phyloP scores from a whole-genome alignment of 768 basidiomycete genomes.

The Tephrocybe sp. region DNA sequence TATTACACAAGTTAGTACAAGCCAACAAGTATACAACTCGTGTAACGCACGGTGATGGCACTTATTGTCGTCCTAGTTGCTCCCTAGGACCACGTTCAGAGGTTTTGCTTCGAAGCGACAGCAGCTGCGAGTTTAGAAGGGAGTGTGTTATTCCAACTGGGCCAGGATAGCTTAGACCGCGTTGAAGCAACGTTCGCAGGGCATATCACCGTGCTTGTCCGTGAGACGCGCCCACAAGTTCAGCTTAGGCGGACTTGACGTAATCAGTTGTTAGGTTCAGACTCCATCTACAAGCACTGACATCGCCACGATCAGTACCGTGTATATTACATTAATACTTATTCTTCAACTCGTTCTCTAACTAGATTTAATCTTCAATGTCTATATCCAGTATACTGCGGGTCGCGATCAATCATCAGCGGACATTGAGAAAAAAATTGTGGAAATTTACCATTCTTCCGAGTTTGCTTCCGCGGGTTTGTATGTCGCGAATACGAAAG shows the following conservation, averaged over 20 bases:
- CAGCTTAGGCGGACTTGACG: conserved; percentile 6
- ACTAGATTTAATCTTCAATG: conserved; percentile 27
- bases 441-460: conserved; percentile 65
- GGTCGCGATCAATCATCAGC: neutral
- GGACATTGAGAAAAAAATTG: neutral
- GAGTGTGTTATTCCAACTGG: neutral
- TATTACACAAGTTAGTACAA: neutral
- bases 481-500: conserved; percentile 88
- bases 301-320: conserved; percentile 13
- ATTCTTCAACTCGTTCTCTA: neutral
- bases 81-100: neutral
- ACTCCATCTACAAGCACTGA: neutral
- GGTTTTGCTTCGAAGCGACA: neutral
- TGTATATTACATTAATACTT: neutral
- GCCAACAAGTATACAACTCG: neutral
- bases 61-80: neutral
- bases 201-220: conserved; percentile 4
- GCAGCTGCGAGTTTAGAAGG: neutral
- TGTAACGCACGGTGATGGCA: conserved; percentile 4
- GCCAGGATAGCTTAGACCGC: neutral
- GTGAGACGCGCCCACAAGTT: neutral
- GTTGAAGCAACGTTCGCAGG: conserved; percentile 1
- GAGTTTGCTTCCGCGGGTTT: conserved; percentile 84
- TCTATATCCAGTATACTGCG: conserved; percentile 42
- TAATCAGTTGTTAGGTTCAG: conserved; percentile 4